Conservation (phyloP, 805 yeast species). For the Isabelozyma pseudorhagii region DNA sequence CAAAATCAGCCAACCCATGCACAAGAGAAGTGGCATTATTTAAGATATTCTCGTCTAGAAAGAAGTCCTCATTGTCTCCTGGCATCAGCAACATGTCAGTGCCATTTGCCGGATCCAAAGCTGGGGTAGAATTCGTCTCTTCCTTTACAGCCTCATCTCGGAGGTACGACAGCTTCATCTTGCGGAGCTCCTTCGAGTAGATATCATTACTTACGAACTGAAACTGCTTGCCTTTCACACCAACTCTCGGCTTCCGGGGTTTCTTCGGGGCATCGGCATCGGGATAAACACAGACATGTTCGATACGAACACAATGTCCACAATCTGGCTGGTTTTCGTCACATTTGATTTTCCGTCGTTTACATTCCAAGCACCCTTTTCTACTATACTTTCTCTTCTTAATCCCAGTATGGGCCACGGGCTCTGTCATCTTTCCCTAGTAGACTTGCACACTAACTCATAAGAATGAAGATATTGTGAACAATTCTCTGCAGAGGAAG, state of each 20-base stretch:
- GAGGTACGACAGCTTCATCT: not conserved
- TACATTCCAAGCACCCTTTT: constrained; percentile 40
- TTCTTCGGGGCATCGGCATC: constrained; percentile 19
- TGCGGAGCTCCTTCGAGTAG: not conserved
- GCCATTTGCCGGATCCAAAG: not conserved
- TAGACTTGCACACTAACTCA: not conserved
- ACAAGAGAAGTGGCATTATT: constrained; percentile 1
- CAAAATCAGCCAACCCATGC: constrained; percentile 1
- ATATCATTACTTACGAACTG: not conserved
- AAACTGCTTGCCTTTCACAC: not conserved
- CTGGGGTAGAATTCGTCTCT: not conserved
- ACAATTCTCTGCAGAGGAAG: no score
- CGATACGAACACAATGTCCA: constrained; percentile 32
- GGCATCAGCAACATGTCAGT: not conserved
- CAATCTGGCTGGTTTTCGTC: constrained; percentile 37
- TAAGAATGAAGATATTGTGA: no score
- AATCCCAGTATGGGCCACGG: not conserved
- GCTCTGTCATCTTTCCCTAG: not conserved
- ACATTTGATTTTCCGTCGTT: constrained; percentile 42
- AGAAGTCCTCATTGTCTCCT: not conserved
- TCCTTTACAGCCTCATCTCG: not conserved
- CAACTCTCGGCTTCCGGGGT: not conserved
- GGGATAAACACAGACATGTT: constrained; percentile 36
- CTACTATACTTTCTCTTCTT: constrained; percentile 28
- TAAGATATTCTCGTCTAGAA: not conserved